phyloP scores from a whole-genome alignment of 331 rosid species.

The Dryas integrifolia region DNA sequence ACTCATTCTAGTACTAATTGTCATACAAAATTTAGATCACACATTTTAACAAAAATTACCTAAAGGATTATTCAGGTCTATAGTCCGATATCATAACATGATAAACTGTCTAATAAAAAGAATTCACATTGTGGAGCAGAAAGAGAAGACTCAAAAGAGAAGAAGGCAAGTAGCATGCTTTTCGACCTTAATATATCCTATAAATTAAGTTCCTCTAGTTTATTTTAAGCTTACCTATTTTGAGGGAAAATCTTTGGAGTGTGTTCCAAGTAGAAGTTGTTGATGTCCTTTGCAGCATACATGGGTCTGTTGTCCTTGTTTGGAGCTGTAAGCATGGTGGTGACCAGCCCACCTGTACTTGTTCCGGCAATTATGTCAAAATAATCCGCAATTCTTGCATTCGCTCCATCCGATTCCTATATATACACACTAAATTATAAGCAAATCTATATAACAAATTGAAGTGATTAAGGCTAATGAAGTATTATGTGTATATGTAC shows the following conservation, averaged over 20 bases:
- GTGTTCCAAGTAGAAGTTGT: conserved; percentile 31
- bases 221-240: conserved; percentile 12
- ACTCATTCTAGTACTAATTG: too few relatives aligned
- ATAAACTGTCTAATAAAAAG: too few relatives aligned
- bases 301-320: conserved; percentile 38
- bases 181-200: too few relatives aligned
- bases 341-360: conserved; percentile 43
- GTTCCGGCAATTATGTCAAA: conserved; percentile 44
- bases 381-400: conserved; percentile 42
- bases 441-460: neutral
- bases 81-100: too few relatives aligned
- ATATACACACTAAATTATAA: neutral
- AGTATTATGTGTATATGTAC: neutral
- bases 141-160: too few relatives aligned
- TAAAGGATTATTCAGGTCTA: too few relatives aligned
- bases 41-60: too few relatives aligned
- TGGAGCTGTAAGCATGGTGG: conserved; percentile 47
- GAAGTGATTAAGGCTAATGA: too few relatives aligned
- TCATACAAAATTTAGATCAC: too few relatives aligned
- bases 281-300: conserved; percentile 33
- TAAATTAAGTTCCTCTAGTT: too few relatives aligned
- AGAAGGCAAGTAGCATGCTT: too few relatives aligned
- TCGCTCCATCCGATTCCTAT: conserved; percentile 33
- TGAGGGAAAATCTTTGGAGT: conserved; percentile 36
- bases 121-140: too few relatives aligned